Base-by-base conservation (phyloP, 805 yeast species). In the Wickerhamomyces bisporus region DNA sequence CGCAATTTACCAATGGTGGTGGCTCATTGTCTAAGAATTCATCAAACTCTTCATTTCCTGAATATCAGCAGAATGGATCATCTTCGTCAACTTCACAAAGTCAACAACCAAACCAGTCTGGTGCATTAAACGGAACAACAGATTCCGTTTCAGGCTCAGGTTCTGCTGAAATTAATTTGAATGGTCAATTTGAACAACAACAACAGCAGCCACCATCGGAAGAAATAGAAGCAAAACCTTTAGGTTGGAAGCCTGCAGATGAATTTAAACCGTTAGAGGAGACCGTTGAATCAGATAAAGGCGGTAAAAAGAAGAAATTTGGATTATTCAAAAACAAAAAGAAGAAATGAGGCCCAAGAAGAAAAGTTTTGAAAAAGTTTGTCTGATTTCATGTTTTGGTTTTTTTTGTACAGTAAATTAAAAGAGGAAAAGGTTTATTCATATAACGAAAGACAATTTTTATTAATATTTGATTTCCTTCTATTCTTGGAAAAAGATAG, bases 311-410 rank as follows among this genome's bases (percentile, higher is more conserved):
- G 47, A 48, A 48, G 35, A 48, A 45, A 33, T 44, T 40, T 31
- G 52, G 52, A 7, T 35, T 45, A 38, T 48, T 48, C 36, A 43
- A 44, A 18, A 41, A 38, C 36, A 43, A 44, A 18, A 41, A 38
- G 31, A 38, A 44, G 34, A 36, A 30, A 20, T 30, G n/a, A 19
- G n/a, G 16, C 10, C 10, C 10, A 21, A 7, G 10, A 21, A 21
- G 7, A 21, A 21, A 21, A 14, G 14, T 27, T 30, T 19, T 13
- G 24, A 29, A 29, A 29, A 18, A 4, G 18, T 11, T 17, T 8
- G 6, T n/a, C 16, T 6, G 18, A 27, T 14, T 17, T 14, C 6
- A 14, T 21, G 24, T 21, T 21, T 21, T 21, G 10, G 24, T 21
- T 21, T 21, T 21, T 7, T 21, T 21, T n/a, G n/a, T n/a, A n/a